Evolutionary conservation across 257 asterid species (phyloP).

Genomic region (Solanum infundibuliforme): DNA sequence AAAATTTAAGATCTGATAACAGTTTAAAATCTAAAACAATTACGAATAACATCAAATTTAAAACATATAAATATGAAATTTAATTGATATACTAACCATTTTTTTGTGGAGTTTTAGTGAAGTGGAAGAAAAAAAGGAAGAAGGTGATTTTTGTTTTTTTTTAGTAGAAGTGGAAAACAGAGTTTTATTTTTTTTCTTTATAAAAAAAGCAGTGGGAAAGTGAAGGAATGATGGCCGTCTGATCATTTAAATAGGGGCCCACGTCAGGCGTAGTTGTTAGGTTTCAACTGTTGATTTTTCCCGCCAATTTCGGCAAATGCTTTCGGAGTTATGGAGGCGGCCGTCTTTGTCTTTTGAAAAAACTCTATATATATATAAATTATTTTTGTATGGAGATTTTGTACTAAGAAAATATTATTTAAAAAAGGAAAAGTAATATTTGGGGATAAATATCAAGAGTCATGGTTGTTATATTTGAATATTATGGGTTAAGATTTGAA

Average conservation of each 20-base stretch:
- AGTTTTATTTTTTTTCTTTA: background rate
- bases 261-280: background rate
- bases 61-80: background rate
- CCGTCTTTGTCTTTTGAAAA: slow-evolving; percentile 14
- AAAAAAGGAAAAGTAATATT: background rate
- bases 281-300: slow-evolving; percentile 1
- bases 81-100: background rate
- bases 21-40: background rate
- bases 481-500: background rate
- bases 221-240: slow-evolving; percentile 9
- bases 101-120: background rate
- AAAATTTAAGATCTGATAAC: background rate
- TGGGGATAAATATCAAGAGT: background rate
- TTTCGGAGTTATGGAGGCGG: slow-evolving; percentile 29
- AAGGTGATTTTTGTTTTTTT: background rate
- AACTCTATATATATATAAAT: background rate
- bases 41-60: background rate
- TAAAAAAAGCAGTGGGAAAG: slow-evolving; percentile 15
- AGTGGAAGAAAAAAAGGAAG: background rate
- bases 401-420: too few species aligned
- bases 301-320: slow-evolving; percentile 48
- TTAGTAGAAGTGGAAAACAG: slow-evolving; percentile 1
- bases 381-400: background rate
- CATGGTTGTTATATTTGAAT: background rate
- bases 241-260: slow-evolving; percentile 21